These are phyloP conservation scores for Candida peoriensis DNA, from an alignment of 805 yeast genomes.

Conservation along the genomic window DNA sequence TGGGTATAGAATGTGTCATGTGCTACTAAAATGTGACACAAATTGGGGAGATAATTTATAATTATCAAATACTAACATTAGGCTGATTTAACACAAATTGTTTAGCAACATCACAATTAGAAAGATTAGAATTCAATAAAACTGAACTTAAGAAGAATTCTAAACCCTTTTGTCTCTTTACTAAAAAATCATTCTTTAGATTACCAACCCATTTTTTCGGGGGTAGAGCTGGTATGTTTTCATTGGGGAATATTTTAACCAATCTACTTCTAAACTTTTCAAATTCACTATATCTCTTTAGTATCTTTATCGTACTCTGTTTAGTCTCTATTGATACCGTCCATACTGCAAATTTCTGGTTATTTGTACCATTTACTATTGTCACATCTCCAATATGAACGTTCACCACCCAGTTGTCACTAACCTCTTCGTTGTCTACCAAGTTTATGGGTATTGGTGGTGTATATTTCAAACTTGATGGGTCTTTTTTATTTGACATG, in stretches of 20 bases:
- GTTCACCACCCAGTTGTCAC: too few relatives aligned
- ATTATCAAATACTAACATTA: too few relatives aligned
- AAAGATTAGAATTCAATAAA: constrained; percentile 37
- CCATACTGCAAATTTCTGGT: constrained; percentile 40
- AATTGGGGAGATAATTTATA: too few relatives aligned
- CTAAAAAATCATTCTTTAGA: constrained; percentile 28
- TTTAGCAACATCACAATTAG: too few relatives aligned
- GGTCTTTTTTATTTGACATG: constrained; percentile 2
- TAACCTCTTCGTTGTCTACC: constrained; percentile 29
- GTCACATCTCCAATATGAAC: constrained; percentile 34
- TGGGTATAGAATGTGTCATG: too few relatives aligned
- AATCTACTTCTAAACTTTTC: constrained; percentile 39
- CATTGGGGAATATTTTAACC: constrained; percentile 30
- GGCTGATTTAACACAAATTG: too few relatives aligned
- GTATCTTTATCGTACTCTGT: constrained; percentile 34
- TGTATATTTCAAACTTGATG: constrained; percentile 17
- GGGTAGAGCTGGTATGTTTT: constrained; percentile 40
- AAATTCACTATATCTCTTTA: constrained; percentile 64
- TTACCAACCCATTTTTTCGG: constrained; percentile 32
- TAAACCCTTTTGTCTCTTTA: constrained; percentile 34
- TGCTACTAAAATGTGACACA: too few relatives aligned
- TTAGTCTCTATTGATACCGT: constrained; percentile 31
- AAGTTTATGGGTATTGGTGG: constrained; percentile 39
- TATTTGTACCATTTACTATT: constrained; percentile 31
- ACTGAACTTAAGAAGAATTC: constrained; percentile 41